Percentiles rank a stretch among this genome's conserved stretches.
Conservation (phyloP, 1,139 yeast species). For the Candida buenavistaensis region DNA sequence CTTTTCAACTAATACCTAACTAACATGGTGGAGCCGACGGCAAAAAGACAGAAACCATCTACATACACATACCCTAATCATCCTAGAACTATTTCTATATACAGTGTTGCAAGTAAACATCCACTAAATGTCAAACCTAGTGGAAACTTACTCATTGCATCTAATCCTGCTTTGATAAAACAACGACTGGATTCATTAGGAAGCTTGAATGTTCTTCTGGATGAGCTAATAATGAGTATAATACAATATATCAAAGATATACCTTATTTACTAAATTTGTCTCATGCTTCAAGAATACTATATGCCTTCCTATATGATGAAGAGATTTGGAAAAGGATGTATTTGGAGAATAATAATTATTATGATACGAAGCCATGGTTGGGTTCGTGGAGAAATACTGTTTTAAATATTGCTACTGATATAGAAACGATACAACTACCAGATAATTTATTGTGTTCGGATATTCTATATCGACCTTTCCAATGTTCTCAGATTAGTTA, state of each 20-base stretch:
- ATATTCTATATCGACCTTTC: slow-evolving; percentile 71
- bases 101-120: slow-evolving; percentile 40
- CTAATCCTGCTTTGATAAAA: slow-evolving; percentile 22
- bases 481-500: slow-evolving; percentile 77
- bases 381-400: slow-evolving; percentile 77
- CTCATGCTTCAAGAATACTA: slow-evolving; percentile 62
- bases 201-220: slow-evolving; percentile 49
- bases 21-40: slow-evolving; percentile 6
- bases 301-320: slow-evolving; percentile 75
- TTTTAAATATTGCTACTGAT: slow-evolving; percentile 38
- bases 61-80: slow-evolving; percentile 13
- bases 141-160: slow-evolving; percentile 53
- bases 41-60: slow-evolving; percentile 16
- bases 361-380: slow-evolving; percentile 46
- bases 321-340: slow-evolving; percentile 72
- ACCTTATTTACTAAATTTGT: slow-evolving; percentile 46
- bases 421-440: slow-evolving; percentile 42
- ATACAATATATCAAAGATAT: slow-evolving; percentile 46
- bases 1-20: slow-evolving; percentile 1
- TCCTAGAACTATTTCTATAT: slow-evolving; percentile 25
- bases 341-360: slow-evolving; percentile 30
- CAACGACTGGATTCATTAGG: slow-evolving; percentile 49
- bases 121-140: slow-evolving; percentile 76
- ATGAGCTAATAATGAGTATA: slow-evolving; percentile 55
- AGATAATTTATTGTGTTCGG: slow-evolving; percentile 46